Evolutionary conservation across 352 stramenopile genomes (phyloP).

Genomic region (Phytopythium cucurbitacearum): DNA sequence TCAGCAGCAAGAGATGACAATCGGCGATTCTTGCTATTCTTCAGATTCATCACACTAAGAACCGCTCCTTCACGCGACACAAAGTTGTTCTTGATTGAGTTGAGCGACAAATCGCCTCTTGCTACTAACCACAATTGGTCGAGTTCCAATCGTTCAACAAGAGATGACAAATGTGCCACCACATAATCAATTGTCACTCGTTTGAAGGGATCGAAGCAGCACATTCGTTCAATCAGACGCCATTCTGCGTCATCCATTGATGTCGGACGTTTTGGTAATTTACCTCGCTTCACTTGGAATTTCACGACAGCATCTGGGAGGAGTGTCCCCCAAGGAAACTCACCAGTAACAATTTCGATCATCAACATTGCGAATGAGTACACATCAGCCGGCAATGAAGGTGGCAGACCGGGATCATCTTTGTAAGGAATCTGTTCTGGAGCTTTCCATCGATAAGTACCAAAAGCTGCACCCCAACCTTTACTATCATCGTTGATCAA

Average conservation of each 20-base stretch:
- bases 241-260: slow-evolving; percentile 18
- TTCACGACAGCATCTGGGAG: slow-evolving; percentile 2
- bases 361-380: slow-evolving; percentile 22
- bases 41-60: too few relatives aligned
- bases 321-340: slow-evolving; percentile 2
- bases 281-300: slow-evolving; percentile 7
- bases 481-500: too few relatives aligned
- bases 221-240: slow-evolving; percentile 23
- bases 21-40: too few relatives aligned
- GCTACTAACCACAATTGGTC: too few relatives aligned
- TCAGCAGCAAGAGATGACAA: too few relatives aligned
- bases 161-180: background rate
- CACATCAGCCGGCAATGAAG: slow-evolving; percentile 15
- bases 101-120: too few relatives aligned
- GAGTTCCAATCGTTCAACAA: too few relatives aligned
- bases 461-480: too few relatives aligned
- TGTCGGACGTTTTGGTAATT: slow-evolving; percentile 10
- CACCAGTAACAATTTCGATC: slow-evolving; percentile 7
- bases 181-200: slow-evolving; percentile 21
- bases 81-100: too few relatives aligned
- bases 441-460: slow-evolving; percentile 19
- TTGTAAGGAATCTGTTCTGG: slow-evolving; percentile 15
- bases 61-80: too few relatives aligned
- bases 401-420: background rate
- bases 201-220: slow-evolving; percentile 13